Conservation (phyloP, 148 eudicot species). For the Chenopodium quinoa region DNA sequence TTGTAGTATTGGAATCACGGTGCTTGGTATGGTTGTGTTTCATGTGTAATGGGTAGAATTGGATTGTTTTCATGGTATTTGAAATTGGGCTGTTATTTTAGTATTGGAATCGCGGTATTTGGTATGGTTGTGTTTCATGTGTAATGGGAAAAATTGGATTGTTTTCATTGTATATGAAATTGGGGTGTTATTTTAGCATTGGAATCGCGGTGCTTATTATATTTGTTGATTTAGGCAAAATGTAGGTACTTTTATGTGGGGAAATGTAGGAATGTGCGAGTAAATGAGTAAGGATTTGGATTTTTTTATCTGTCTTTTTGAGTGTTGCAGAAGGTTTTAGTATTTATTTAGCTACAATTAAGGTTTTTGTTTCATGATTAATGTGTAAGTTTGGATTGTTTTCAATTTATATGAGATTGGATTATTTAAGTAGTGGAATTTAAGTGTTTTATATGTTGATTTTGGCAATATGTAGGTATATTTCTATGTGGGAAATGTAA, state of each 20-base stretch:
- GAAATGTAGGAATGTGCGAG: background rate
- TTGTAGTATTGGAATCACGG: background rate
- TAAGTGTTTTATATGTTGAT: background rate
- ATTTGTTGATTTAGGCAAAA: background rate
- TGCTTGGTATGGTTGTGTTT: background rate
- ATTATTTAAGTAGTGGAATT: no score
- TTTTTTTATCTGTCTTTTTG: background rate
- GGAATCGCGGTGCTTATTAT: background rate
- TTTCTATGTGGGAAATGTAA: background rate
- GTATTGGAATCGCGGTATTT: background rate
- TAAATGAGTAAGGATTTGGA: background rate
- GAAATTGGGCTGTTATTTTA: background rate
- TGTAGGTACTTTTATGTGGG: no score
- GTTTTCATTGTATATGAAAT: background rate
- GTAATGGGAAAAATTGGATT: background rate
- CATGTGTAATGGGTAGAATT: background rate
- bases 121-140: no score
- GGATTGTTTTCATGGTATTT: background rate
- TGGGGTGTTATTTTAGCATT: background rate
- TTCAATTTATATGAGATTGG: no score
- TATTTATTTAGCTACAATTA: no score
- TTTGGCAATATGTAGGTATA: no score
- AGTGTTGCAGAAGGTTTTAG: slow-evolving; percentile 37
- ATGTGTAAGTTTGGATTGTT: no score
- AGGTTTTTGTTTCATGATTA: no score